A percentile compares a stretch with the other conserved stretches of the same genome.
Conservation (phyloP, 352 stramenopile genomes). For the Phytophthora lateralis region DNA sequence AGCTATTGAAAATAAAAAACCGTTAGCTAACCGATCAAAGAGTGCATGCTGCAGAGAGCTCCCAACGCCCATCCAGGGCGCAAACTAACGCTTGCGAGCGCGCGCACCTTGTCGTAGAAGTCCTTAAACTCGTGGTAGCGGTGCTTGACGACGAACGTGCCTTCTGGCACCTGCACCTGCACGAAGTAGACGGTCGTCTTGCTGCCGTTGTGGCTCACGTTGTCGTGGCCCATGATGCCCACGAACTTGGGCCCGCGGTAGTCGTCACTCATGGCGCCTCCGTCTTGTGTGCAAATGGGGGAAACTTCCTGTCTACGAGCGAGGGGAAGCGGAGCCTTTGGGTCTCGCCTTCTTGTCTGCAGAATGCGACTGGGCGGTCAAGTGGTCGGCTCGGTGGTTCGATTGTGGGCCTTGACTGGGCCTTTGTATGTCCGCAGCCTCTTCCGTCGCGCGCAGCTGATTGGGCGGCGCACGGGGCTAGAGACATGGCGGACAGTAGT, state of each 20-base stretch:
- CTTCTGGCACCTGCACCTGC: constrained; percentile 75
- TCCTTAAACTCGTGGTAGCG: constrained; percentile 91
- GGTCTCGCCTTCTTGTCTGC: constrained; percentile 24
- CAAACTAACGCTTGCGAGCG: too few relatives aligned
- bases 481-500: constrained; percentile 10
- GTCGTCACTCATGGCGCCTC: constrained; percentile 44
- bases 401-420: constrained; percentile 19
- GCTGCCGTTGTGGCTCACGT: constrained; percentile 85
- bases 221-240: constrained; percentile 87
- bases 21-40: background rate
- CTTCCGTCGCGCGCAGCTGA: constrained; percentile 33
- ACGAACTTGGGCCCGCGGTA: constrained; percentile 79
- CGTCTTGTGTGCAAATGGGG: background rate
- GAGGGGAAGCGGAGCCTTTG: background rate
- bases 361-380: constrained; percentile 35
- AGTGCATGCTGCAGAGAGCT: constrained; percentile 12
- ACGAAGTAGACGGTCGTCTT: constrained; percentile 90
- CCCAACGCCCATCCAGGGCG: background rate
- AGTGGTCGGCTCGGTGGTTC: constrained; percentile 20
- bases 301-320: background rate
- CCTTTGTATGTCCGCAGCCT: constrained; percentile 17
- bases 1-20: constrained; percentile 40
- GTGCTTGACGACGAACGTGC: constrained; percentile 83
- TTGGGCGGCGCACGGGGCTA: constrained; percentile 11
- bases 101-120: constrained; percentile 79